Percentiles rank a stretch among this genome's conserved stretches.
These are phyloP conservation scores for Tetrapyrgos nigripes DNA, from an alignment of 1,284 basidiomycete genomes.

Conservation along the genomic window DNA sequence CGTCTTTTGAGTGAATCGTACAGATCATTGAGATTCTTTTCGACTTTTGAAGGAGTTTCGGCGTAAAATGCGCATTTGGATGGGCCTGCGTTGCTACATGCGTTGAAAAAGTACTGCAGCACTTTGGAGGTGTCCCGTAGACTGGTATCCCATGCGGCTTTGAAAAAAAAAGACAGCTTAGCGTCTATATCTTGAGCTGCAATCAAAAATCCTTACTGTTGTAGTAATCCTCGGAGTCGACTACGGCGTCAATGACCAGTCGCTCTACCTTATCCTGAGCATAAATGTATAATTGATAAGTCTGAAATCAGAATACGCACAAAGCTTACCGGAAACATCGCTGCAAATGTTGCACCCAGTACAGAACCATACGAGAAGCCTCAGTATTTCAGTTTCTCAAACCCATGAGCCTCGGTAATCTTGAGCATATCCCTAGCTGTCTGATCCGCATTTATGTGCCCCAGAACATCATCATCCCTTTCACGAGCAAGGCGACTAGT, in stretches of 20 bases:
- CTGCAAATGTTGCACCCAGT: slow-evolving; percentile 26
- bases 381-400: slow-evolving; percentile 33
- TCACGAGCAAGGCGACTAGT: slow-evolving; percentile 25
- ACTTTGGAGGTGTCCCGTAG: slow-evolving; percentile 17
- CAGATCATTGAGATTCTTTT: slow-evolving; percentile 12
- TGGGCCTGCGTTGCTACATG: slow-evolving; percentile 24
- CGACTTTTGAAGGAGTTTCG: slow-evolving; percentile 15
- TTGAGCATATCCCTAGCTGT: slow-evolving; percentile 34
- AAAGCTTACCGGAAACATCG: slow-evolving; percentile 25
- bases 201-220: slow-evolving; percentile 5
- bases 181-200: neutral
- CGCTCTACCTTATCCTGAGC: slow-evolving; percentile 23
- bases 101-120: slow-evolving; percentile 18
- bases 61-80: slow-evolving; percentile 19
- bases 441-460: slow-evolving; percentile 29
- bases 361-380: slow-evolving; percentile 31
- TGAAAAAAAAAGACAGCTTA: neutral
- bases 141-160: slow-evolving; percentile 17
- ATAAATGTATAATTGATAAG: neutral
- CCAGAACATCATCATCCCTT: slow-evolving; percentile 18
- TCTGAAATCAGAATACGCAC: neutral
- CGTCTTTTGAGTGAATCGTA: slow-evolving; percentile 12
- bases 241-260: slow-evolving; percentile 25
- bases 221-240: slow-evolving; percentile 21
- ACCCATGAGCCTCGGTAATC: slow-evolving; percentile 30